Evolutionary conservation across 345 rosid genomes (phyloP).

Genomic region (Bretschneidera sinensis): DNA sequence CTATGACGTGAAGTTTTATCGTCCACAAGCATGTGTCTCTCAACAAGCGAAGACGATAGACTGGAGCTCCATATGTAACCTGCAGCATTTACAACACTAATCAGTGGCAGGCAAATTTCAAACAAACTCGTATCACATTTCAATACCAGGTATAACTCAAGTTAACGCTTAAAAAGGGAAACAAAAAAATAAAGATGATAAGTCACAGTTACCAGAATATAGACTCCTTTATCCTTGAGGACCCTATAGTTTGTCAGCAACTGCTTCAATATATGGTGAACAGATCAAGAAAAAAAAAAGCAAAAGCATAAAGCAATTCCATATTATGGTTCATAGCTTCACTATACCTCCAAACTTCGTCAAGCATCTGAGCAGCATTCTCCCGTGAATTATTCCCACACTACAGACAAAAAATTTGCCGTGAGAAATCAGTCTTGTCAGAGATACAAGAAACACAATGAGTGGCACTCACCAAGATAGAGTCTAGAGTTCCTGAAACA

Average conservation of each 20-base stretch:
- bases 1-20: conserved; percentile 68
- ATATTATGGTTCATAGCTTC: conserved; percentile 4
- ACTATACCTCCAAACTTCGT: conserved; percentile 75
- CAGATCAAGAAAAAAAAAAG: conserved; percentile 58
- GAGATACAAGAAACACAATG: conserved; percentile 3
- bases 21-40: conserved; percentile 54
- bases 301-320: conserved; percentile 10
- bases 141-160: background rate
- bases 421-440: conserved; percentile 11
- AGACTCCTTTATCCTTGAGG: conserved; percentile 89
- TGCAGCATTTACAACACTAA: conserved; percentile 26
- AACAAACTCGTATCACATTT: too few species aligned
- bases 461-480: conserved; percentile 64
- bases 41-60: conserved; percentile 53
- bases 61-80: conserved; percentile 88
- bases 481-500: conserved; percentile 80
- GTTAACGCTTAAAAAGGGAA: background rate
- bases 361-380: conserved; percentile 68
- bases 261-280: conserved; percentile 88
- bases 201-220: conserved; percentile 57
- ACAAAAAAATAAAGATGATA: conserved; percentile 1
- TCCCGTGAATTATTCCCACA: conserved; percentile 71
- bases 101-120: background rate
- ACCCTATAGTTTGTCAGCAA: conserved; percentile 91
- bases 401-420: conserved; percentile 26